These are phyloP conservation scores for Macrolepiota dolichaula DNA, from an alignment of 768 basidiomycete genomes.

Conservation along the genomic window DNA sequence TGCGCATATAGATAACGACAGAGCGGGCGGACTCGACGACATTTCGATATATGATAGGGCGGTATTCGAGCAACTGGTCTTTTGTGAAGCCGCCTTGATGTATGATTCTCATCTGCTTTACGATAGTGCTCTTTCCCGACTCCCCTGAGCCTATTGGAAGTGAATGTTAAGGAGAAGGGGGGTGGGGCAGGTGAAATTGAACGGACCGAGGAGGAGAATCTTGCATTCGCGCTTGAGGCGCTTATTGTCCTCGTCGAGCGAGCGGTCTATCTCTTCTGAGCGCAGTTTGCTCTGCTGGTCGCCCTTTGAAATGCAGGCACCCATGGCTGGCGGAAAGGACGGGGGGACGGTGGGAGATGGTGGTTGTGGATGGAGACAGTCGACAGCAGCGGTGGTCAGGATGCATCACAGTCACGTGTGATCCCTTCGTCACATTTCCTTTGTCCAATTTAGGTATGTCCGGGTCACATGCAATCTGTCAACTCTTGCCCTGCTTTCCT, in stretches of 20 bases:
- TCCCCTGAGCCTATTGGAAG: constrained; percentile 77
- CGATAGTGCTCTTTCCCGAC: constrained; percentile 93
- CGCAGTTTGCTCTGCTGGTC: constrained; percentile 58
- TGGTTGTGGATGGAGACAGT: constrained; percentile 9
- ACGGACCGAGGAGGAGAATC: constrained; percentile 86
- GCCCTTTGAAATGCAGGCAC: constrained; percentile 60
- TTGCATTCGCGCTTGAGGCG: constrained; percentile 87
- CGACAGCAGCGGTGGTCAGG: constrained; percentile 7
- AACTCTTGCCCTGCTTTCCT: background rate
- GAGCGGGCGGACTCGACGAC: constrained; percentile 88
- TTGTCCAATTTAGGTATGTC: background rate
- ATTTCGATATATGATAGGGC: constrained; percentile 80
- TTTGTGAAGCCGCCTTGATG: constrained; percentile 86
- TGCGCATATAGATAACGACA: constrained; percentile 81
- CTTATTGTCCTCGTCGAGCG: constrained; percentile 82
- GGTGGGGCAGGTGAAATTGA: background rate
- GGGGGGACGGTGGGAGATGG: background rate
- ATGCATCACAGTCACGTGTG: constrained; percentile 2
- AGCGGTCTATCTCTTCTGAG: constrained; percentile 76
- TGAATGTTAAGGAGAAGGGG: background rate
- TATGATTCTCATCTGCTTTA: constrained; percentile 99
- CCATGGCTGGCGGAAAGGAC: constrained; percentile 40
- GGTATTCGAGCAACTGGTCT: constrained; percentile 74
- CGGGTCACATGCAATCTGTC: background rate
- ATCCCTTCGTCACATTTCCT: background rate